A percentile compares a stretch with the other conserved stretches of the same genome.
These are phyloP conservation scores for Dalechampia spathulata DNA, from an alignment of 441 rosid genomes.

Conservation along the genomic window DNA sequence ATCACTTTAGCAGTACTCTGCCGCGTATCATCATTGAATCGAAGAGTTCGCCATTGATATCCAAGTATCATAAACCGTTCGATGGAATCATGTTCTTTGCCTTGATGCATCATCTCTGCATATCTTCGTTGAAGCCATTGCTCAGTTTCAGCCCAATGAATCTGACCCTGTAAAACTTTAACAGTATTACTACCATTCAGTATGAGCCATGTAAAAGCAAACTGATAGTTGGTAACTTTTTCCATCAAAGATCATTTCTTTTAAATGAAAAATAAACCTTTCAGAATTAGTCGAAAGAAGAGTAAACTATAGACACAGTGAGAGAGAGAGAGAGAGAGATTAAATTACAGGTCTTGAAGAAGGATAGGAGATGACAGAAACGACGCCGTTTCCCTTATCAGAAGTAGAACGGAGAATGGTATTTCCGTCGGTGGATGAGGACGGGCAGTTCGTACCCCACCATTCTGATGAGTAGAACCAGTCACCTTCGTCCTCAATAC, in stretches of 20 bases:
- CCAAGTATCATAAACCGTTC: constrained; percentile 62
- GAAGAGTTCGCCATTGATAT: constrained; percentile 83
- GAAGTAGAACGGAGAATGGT: constrained; percentile 48
- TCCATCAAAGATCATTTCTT: background rate
- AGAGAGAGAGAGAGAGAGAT: background rate
- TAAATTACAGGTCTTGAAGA: constrained; percentile 73
- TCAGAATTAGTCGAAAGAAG: too few species aligned
- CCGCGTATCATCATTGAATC: constrained; percentile 64
- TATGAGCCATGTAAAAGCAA: background rate
- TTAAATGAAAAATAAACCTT: too few species aligned
- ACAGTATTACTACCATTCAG: background rate
- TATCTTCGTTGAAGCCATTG: constrained; percentile 65
- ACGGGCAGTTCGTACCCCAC: constrained; percentile 49
- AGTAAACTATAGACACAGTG: too few species aligned
- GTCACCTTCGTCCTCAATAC: constrained; percentile 70
- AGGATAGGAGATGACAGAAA: constrained; percentile 66
- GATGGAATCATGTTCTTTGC: constrained; percentile 17
- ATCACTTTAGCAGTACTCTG: constrained; percentile 83
- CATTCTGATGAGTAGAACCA: constrained; percentile 80
- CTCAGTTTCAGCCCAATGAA: constrained; percentile 60
- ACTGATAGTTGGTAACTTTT: too few species aligned
- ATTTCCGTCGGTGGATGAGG: constrained; percentile 22
- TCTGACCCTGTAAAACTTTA: constrained; percentile 35
- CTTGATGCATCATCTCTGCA: constrained; percentile 32
- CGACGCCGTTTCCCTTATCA: constrained; percentile 65